Percentiles rank a stretch among this genome's conserved stretches.
phyloP scores from a whole-genome alignment of 176 grass and related monocot genomes.

The Carex parvula region DNA sequence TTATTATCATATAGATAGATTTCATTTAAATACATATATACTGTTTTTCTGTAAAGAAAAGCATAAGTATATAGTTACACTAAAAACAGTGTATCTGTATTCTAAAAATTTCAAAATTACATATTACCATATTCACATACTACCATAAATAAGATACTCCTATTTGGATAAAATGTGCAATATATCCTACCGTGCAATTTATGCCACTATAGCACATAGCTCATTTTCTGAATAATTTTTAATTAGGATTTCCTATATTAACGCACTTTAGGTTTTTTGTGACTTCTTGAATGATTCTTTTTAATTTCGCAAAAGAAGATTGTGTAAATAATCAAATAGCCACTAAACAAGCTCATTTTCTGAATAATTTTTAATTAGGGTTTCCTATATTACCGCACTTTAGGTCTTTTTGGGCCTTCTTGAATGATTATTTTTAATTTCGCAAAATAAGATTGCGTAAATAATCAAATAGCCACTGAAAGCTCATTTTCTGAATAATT shows the following conservation, averaged over 20 bases:
- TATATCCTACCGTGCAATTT: not conserved
- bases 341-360: not conserved
- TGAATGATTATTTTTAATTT: not conserved
- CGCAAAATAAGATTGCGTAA: not conserved
- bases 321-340: not conserved
- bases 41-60: not conserved
- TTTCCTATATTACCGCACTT: not conserved
- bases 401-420: not conserved
- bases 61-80: not conserved
- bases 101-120: not conserved
- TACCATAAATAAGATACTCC: not conserved
- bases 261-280: not conserved
- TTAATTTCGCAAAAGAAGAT: not conserved
- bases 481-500: not conserved
- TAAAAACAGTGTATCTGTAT: not conserved
- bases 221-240: not conserved
- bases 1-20: not conserved
- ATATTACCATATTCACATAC: not conserved
- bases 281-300: not conserved
- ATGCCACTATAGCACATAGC: not conserved
- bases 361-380: not conserved
- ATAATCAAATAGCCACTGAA: not conserved
- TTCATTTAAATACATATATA: not conserved
- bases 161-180: not conserved
- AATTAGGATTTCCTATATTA: not conserved